Percentiles rank a stretch among this genome's conserved stretches.
phyloP scores from a whole-genome alignment of 2,329 filamentous ascomycete species.

The Gliomastix tumulicola region DNA sequence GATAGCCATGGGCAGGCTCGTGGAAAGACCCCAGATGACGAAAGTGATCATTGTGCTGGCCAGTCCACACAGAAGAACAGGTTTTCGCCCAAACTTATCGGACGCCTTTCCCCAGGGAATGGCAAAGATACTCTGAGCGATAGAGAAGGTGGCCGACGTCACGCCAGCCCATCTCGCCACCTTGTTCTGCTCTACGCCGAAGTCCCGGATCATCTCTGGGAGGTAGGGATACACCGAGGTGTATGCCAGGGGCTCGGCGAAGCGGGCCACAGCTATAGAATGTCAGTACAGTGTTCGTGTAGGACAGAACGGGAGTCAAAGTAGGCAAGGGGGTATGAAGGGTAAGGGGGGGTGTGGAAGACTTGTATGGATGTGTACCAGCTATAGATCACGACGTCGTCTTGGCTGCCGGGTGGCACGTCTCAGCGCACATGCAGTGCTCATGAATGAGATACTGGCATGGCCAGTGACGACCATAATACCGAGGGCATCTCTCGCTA shows the following conservation, averaged over 20 bases:
- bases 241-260: slow-evolving; percentile 67
- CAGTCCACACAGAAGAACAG: slow-evolving; percentile 67
- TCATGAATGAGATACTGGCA: too few species aligned
- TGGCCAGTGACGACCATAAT: neutral
- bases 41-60: slow-evolving; percentile 75
- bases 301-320: too few species aligned
- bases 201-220: slow-evolving; percentile 78
- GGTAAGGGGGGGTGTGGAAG: too few species aligned
- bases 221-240: slow-evolving; percentile 66
- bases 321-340: slow-evolving; percentile 5
- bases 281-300: too few species aligned
- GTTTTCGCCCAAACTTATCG: slow-evolving; percentile 76
- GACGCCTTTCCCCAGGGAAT: slow-evolving; percentile 71
- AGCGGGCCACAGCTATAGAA: slow-evolving; percentile 71
- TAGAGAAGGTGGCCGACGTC: slow-evolving; percentile 64
- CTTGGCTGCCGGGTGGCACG: too few species aligned
- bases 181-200: slow-evolving; percentile 62
- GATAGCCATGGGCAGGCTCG: slow-evolving; percentile 73
- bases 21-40: slow-evolving; percentile 78
- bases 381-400: too few species aligned
- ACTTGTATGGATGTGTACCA: too few species aligned
- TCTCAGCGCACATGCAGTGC: too few species aligned
- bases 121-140: slow-evolving; percentile 64
- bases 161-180: slow-evolving; percentile 78
- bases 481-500: neutral